Base-by-base conservation (phyloP, 805 yeast species). In the Candida nanaspora region DNA sequence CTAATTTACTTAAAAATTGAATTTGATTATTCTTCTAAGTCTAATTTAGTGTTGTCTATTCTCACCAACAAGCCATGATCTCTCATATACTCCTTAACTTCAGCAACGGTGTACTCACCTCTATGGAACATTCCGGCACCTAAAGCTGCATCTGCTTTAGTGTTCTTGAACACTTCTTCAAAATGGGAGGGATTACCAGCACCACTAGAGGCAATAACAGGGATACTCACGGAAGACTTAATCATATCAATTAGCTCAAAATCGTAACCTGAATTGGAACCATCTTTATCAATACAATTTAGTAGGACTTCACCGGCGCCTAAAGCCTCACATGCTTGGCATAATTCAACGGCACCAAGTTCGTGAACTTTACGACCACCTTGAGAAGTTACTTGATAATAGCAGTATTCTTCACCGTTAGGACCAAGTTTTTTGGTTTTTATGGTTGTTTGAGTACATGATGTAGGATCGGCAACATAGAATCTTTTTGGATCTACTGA, bases 51-150 rank as follows among this genome's bases (percentile, higher is more conserved):
- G 29, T 55, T 46, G 46, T 82, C 89, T 46, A 81, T 67, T 61
- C 96, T 76, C n/a, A 86, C 95, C 45, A 76, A 76, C 56, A 86
- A 71, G 0, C 83, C 86, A 14, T 72, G 59, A 1, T 68, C 62
- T 35, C 69, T 62, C 57, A 91, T 70, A 49, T 73, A 79, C 23
- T 72, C 59, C 62, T 93, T 93, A 34, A 93, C 96, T 38, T 88
- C 80, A 38, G 74, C 72, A 15, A 93, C 97, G 11, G 86, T 80
- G 62, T 83, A 93, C 54, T 91, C 98, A 19, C 86, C 89, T 58
- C 98, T 74, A 68, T 93, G 99, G 70, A 93, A 93, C 82, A 93
- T 83, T 34, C 99, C 99, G 4, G 99, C 99, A 30, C 98, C 99
- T 32, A 93, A 71, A 15, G 98, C 98, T 33, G 99, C 99, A 65